Conservation (phyloP, 2,329 filamentous ascomycete species). For the Teratosphaeria nubilosa region DNA sequence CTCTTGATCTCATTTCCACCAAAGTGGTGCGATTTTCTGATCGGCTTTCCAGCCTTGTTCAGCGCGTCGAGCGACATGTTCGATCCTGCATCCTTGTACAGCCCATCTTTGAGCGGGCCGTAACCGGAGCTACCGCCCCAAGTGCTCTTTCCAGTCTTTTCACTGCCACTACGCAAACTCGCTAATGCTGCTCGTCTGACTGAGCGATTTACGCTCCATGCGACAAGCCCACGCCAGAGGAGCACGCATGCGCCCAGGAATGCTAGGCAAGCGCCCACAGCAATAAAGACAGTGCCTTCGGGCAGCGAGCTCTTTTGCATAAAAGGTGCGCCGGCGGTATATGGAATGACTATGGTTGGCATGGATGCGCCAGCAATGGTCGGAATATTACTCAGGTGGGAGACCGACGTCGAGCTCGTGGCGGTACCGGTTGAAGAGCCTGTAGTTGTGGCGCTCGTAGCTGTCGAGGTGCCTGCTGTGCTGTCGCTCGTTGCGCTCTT, state of each 20-base stretch:
- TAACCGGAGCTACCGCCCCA: constrained; percentile 22
- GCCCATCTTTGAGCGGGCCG: constrained; percentile 18
- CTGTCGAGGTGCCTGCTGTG: not conserved
- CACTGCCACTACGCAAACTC: constrained; percentile 41
- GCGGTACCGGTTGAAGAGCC: constrained; percentile 15
- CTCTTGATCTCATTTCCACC: constrained; percentile 16
- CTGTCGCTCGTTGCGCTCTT: not conserved
- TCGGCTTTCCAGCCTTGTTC: constrained; percentile 28
- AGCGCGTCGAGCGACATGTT: constrained; percentile 48
- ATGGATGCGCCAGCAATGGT: constrained; percentile 48
- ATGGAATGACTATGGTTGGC: constrained; percentile 67
- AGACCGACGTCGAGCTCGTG: constrained; percentile 13
- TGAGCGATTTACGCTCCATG: constrained; percentile 83
- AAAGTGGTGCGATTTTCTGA: constrained; percentile 17
- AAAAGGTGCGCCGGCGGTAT: constrained; percentile 75
- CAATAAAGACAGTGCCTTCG: constrained; percentile 93
- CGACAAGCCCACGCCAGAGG: constrained; percentile 77
- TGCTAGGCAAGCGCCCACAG: constrained; percentile 78
- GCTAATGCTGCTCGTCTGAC: constrained; percentile 76
- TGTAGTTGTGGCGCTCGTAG: constrained; percentile 5
- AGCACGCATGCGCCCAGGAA: constrained; percentile 73
- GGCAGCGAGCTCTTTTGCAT: constrained; percentile 81
- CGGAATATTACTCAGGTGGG: constrained; percentile 36
- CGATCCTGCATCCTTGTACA: constrained; percentile 41
- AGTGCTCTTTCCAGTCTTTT: constrained; percentile 18